These are phyloP conservation scores for Cryptosporidium sp. DNA, from an alignment of 169 alveolate genomes.

Conservation along the genomic window DNA sequence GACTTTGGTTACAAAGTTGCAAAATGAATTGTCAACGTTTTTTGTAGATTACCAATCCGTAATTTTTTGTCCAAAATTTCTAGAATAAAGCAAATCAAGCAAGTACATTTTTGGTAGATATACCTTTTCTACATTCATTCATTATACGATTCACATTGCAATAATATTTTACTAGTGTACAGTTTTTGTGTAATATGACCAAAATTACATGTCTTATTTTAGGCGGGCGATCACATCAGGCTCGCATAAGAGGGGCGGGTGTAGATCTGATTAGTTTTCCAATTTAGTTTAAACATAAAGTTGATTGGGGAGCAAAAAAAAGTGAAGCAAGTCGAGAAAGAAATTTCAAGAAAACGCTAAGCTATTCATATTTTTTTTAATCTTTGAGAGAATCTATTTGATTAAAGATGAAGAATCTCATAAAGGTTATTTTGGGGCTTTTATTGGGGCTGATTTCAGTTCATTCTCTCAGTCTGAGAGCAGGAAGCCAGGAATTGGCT, in stretches of 20 bases:
- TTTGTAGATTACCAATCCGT: not conserved
- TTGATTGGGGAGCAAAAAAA: conserved; percentile 26
- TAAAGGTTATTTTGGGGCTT: not conserved
- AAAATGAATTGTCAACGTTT: not conserved
- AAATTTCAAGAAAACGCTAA: not conserved
- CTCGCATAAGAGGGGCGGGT: conserved; percentile 65
- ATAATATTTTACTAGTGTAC: conserved; percentile 17
- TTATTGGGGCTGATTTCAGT: conserved; percentile 3
- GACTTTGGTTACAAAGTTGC: not conserved
- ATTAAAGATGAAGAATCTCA: conserved; percentile 6
- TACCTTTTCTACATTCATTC: not conserved
- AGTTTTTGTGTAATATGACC: conserved; percentile 26
- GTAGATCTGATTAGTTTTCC: conserved; percentile 57
- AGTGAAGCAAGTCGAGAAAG: not conserved
- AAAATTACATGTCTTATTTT: conserved; percentile 52
- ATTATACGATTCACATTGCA: not conserved
- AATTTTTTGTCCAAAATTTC: not conserved
- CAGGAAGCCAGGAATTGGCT: conserved; percentile 2
- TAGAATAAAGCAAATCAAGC: not conserved
- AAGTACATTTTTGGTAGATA: no score
- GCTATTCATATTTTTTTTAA: not conserved
- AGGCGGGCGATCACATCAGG: conserved; percentile 54
- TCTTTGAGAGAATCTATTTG: not conserved
- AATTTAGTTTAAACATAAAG: not conserved
- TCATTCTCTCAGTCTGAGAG: not conserved